Conservation (phyloP, 129 eudicot species). For the Pittosporum tobira region DNA sequence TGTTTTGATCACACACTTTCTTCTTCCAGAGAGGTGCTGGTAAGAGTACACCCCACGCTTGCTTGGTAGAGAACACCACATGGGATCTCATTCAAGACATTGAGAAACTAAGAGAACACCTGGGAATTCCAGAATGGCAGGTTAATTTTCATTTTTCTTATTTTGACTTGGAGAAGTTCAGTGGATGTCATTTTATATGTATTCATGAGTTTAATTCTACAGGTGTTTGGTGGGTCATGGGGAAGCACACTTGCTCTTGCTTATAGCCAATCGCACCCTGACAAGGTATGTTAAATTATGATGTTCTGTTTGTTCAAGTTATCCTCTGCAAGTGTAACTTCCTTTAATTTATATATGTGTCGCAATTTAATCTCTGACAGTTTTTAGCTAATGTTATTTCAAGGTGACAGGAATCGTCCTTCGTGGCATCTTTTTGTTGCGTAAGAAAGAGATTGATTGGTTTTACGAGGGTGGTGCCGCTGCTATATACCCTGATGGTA, state of each 20-base stretch:
- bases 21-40: constrained; percentile 87
- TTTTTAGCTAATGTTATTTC: background rate
- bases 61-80: constrained; percentile 88
- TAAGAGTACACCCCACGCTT: constrained; percentile 94
- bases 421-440: constrained; percentile 85
- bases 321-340: background rate
- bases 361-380: background rate
- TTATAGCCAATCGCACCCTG: constrained; percentile 91
- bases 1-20: constrained; percentile 9
- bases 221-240: constrained; percentile 99
- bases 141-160: constrained; percentile 25
- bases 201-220: constrained; percentile 18
- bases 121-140: constrained; percentile 96
- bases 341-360: background rate
- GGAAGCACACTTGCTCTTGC: constrained; percentile 99
- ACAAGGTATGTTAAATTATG: constrained; percentile 39
- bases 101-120: constrained; percentile 78
- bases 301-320: constrained; percentile 7
- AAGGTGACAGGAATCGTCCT: constrained; percentile 93
- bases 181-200: constrained; percentile 2
- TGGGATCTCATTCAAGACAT: constrained; percentile 89
- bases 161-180: constrained; percentile 3
- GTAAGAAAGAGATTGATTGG: constrained; percentile 98
- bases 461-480: constrained; percentile 99
- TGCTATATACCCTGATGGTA: constrained; percentile 94